Evolutionary conservation across 306 rosid species (phyloP).

Genomic region (Dryas drummondii): DNA sequence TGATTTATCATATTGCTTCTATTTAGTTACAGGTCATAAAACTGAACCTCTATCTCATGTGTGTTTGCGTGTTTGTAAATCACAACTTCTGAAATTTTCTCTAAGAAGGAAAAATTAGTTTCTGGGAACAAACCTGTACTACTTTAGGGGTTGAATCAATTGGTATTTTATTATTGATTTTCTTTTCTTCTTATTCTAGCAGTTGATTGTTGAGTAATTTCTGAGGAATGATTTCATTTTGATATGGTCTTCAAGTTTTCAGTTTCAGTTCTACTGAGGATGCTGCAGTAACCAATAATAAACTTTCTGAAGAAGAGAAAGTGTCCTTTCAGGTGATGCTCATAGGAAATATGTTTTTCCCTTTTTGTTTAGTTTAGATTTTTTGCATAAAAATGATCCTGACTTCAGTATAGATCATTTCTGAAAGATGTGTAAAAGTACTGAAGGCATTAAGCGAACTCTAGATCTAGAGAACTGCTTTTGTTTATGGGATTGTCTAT

Average conservation of each 20-base stretch:
- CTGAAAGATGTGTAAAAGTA: not conserved
- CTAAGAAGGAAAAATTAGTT: not conserved
- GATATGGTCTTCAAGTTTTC: constrained; percentile 44
- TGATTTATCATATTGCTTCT: not conserved
- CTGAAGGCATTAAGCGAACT: not conserved
- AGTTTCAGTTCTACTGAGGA: constrained; percentile 61
- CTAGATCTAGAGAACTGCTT: not conserved
- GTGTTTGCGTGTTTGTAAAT: no score
- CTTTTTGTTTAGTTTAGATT: not conserved
- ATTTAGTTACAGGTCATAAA: no score
- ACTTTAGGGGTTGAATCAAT: not conserved
- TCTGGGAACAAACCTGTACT: not conserved
- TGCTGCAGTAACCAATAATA: constrained; percentile 45
- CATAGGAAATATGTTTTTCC: not conserved
- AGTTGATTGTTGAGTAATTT: constrained; percentile 23
- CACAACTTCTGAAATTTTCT: no score
- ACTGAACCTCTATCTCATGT: no score
- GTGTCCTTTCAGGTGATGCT: constrained; percentile 68
- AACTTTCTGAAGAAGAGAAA: constrained; percentile 71
- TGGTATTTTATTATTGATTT: not conserved
- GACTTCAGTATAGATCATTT: not conserved
- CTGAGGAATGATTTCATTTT: constrained; percentile 28
- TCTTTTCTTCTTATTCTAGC: not conserved
- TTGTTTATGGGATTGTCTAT: no score
- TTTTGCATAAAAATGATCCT: not conserved